Percentiles rank a stretch among this genome's conserved stretches.
Conservation (phyloP, 768 basidiomycete genomes). For the Tremella fuciformis region DNA sequence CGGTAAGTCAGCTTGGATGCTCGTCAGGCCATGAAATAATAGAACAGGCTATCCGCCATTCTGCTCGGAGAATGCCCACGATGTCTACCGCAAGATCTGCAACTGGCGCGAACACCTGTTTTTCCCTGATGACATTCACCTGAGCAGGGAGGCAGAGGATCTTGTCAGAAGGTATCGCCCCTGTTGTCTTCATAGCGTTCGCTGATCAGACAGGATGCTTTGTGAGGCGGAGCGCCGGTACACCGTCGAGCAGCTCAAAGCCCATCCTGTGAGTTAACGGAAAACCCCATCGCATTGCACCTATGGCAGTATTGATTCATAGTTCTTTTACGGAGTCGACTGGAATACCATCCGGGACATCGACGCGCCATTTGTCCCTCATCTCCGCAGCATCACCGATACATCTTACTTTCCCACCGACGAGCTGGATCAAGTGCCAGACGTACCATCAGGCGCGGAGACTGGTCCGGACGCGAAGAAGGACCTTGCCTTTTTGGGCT, state of each 20-base stretch:
- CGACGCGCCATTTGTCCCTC: conserved; percentile 94
- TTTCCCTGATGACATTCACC: conserved; percentile 91
- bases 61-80: conserved; percentile 93
- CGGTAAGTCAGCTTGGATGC: conserved; percentile 52
- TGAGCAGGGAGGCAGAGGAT: conserved; percentile 87
- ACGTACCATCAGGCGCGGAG: conserved; percentile 55
- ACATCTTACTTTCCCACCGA: conserved; percentile 98
- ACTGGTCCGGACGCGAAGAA: conserved; percentile 53
- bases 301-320: conserved; percentile 7
- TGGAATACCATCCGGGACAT: conserved; percentile 84
- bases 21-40: background rate
- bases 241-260: conserved; percentile 80
- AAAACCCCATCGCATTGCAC: background rate
- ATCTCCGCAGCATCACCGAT: conserved; percentile 85
- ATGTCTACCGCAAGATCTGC: conserved; percentile 97
- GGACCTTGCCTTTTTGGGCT: conserved; percentile 64
- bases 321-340: conserved; percentile 70
- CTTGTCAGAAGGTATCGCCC: conserved; percentile 70
- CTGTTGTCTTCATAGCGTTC: background rate
- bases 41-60: conserved; percentile 78
- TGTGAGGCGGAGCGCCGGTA: conserved; percentile 77
- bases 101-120: conserved; percentile 82
- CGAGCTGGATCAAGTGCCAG: conserved; percentile 74
- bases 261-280: conserved; percentile 69
- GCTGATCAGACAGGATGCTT: conserved; percentile 57